A percentile compares a stretch with the other conserved stretches of the same genome.
phyloP scores from a whole-genome alignment of 352 stramenopile species.

The Globisporangium abappressorium region DNA sequence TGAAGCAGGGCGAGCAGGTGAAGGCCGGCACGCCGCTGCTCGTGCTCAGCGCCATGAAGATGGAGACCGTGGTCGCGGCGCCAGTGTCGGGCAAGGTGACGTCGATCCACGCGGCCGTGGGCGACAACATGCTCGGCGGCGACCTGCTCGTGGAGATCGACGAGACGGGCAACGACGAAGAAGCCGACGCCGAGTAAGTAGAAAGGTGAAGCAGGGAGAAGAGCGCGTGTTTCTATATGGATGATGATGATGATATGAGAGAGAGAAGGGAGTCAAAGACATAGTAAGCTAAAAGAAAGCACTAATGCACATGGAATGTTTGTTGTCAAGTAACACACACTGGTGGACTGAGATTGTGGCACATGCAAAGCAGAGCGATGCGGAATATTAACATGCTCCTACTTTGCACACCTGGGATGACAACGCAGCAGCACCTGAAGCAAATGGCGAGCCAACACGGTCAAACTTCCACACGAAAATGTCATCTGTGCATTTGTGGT shows the following conservation, averaged over 20 bases:
- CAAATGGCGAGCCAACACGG: background rate
- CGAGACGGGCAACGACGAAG: slow-evolving; percentile 61
- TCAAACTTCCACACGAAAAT: background rate
- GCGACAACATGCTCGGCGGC: slow-evolving; percentile 93
- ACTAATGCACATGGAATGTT: background rate
- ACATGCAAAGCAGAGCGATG: background rate
- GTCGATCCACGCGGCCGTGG: slow-evolving; percentile 88
- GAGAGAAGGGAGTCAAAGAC: background rate
- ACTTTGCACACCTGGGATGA: background rate
- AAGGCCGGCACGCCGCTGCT: slow-evolving; percentile 92
- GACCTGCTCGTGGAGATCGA: slow-evolving; percentile 97
- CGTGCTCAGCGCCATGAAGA: slow-evolving; percentile 98
- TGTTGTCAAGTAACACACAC: background rate
- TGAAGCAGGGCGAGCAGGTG: slow-evolving; percentile 91
- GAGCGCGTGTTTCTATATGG: slow-evolving; percentile 5
- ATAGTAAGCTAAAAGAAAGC: background rate
- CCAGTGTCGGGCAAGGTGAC: slow-evolving; percentile 90
- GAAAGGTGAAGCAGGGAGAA: background rate
- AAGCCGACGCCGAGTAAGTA: slow-evolving; percentile 23
- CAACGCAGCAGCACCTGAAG: background rate
- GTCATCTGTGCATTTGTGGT: background rate
- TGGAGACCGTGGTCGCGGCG: slow-evolving; percentile 95
- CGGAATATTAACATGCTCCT: no score
- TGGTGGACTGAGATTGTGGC: background rate
- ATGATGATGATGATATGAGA: background rate